Evolutionary conservation across 441 rosid species (phyloP), one percentile per base, ranked within the genome.

Genomic region (Adansonia gregorii): DNA sequence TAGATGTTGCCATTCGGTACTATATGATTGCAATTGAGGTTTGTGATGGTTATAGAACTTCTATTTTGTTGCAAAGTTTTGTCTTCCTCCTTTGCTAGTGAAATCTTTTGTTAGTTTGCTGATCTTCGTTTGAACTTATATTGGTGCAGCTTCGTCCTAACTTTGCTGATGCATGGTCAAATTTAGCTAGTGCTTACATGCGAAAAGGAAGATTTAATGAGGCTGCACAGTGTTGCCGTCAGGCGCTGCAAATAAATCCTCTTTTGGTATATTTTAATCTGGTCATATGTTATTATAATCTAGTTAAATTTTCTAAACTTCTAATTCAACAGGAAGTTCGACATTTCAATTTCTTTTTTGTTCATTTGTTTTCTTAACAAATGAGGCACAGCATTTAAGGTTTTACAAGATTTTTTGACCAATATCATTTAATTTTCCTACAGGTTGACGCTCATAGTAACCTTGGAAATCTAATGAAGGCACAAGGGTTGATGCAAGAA

Each of bases 401-500:
- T 56, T 59, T 45, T 41, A 55, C 78, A 56, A 65, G 3, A 20
- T 49, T 74, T 82, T 46, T 24, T 76, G 63, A 75, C 79, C 70
- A 56, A 54, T 22, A 76, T 20, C 17, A 76, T 72, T 80, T 24
- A 54, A 70, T 74, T 79, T 76, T 35, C 35, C 22, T 76, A 59
- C 80, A 97, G 99, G 99, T 97, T 82, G 99, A 97, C 78, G 99
- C 98, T 73, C 99, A 94, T 82, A 91, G 98, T 85, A 94, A 94
- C 72, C 93, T 97, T 51, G 99, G 99, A 60, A 97, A 94, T 84
- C 84, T 94, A 64, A 88, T 97, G 98, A 94, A 97, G 86, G 92
- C 94, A 6, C 98, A 97, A 79, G 99, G 99, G 72, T 79, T 94
- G 83, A 89, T 90, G 83, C 97, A 93, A 86, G 98, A 94, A 84